Conservation (phyloP, 129 eudicot species). For the Flaveria trinervia region DNA sequence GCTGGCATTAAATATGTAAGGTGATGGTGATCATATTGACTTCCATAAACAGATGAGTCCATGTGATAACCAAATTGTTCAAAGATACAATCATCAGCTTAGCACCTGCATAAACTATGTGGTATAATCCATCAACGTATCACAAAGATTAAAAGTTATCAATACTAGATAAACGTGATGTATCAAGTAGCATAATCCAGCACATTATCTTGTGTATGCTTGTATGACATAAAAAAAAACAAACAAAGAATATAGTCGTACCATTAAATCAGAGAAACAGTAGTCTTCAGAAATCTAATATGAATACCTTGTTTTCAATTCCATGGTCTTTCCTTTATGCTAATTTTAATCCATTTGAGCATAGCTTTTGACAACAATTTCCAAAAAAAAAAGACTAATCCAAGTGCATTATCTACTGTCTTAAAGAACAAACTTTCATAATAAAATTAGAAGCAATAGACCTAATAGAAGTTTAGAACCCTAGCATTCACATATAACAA, state of each 20-base stretch:
- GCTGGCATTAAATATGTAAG: neutral
- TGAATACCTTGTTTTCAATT: neutral
- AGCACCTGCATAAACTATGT: neutral
- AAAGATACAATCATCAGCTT: neutral
- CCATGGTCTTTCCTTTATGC: neutral
- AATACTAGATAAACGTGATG: neutral
- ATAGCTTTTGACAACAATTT: neutral
- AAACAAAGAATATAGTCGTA: neutral
- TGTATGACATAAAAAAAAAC: neutral
- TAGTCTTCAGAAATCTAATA: neutral
- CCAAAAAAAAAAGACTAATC: neutral
- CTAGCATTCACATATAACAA: conserved; percentile 8
- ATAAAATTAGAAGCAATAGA: neutral
- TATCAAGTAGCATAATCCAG: neutral
- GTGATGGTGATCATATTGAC: neutral
- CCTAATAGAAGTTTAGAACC: neutral
- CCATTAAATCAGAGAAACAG: neutral
- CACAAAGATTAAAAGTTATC: neutral
- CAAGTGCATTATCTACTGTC: neutral
- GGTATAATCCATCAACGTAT: neutral
- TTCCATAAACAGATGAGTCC: neutral
- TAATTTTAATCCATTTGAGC: neutral
- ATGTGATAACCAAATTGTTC: neutral
- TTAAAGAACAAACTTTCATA: neutral
- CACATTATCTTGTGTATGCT: neutral